These are phyloP conservation scores for Tremellales sp. DNA, from an alignment of 1,284 basidiomycete genomes.

Conservation along the genomic window DNA sequence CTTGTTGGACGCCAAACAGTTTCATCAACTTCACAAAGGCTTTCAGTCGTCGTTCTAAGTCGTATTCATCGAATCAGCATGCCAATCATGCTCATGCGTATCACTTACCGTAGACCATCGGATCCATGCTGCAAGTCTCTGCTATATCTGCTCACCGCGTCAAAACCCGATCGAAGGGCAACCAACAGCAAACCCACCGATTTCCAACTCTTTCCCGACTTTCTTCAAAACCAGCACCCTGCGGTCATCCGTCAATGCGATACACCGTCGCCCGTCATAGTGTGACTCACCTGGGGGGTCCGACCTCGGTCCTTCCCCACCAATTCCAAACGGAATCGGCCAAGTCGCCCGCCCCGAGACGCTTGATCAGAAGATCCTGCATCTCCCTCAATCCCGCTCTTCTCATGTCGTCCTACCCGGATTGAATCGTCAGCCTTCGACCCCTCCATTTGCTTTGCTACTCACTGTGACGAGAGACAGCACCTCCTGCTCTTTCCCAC, in stretches of 20 bases:
- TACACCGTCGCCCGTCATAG: background rate
- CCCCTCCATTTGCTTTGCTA: background rate
- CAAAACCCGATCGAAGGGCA: too few species aligned
- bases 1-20: too few species aligned
- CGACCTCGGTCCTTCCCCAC: conserved; percentile 15
- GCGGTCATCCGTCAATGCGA: background rate
- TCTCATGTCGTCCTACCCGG: conserved; percentile 1
- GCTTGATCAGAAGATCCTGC: conserved; percentile 10
- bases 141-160: too few species aligned
- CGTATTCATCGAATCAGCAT: too few species aligned
- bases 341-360: conserved; percentile 6
- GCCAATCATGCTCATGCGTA: too few species aligned
- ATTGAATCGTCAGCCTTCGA: background rate
- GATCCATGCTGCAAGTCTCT: too few species aligned
- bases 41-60: too few species aligned
- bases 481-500: background rate
- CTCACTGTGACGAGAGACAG: background rate
- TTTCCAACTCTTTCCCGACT: background rate
- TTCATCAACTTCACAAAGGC: too few species aligned
- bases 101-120: too few species aligned
- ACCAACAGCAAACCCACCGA: background rate
- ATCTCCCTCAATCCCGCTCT: conserved; percentile 8
- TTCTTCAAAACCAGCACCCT: background rate
- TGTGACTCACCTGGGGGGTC: conserved; percentile 9
- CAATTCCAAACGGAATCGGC: conserved; percentile 12